phyloP scores from a whole-genome alignment of 495 filamentous ascomycete genomes.

The Bacidia rubella region DNA sequence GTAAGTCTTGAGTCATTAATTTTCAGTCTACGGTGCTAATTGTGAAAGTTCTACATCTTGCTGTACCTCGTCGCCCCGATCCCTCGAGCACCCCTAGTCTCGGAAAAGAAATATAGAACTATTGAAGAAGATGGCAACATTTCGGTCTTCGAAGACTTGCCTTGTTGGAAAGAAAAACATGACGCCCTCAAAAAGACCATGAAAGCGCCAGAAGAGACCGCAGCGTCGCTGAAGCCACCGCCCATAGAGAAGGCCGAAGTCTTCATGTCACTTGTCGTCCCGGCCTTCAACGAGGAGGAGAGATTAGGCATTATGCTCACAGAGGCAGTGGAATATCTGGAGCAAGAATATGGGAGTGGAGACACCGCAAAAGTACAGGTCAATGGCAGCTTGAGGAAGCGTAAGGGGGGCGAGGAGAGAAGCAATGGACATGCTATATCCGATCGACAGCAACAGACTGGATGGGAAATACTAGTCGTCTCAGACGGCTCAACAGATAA shows the following conservation, averaged over 20 bases:
- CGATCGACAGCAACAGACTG: slow-evolving; percentile 23
- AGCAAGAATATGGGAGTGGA: slow-evolving; percentile 52
- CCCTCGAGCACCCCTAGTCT: slow-evolving; percentile 57
- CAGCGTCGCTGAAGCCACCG: slow-evolving; percentile 23
- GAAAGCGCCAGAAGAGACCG: neutral
- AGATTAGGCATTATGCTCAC: slow-evolving; percentile 72
- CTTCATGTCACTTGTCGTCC: slow-evolving; percentile 78
- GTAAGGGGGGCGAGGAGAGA: slow-evolving; percentile 5
- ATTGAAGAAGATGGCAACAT: slow-evolving; percentile 50
- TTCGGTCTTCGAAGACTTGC: slow-evolving; percentile 46
- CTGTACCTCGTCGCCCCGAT: slow-evolving; percentile 66
- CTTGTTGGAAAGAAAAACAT: slow-evolving; percentile 65
- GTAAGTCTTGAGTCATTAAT: neutral
- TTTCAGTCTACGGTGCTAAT: neutral
- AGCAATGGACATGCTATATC: slow-evolving; percentile 13
- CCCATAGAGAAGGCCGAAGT: slow-evolving; percentile 39
- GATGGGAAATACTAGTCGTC: slow-evolving; percentile 92
- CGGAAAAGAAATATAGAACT: slow-evolving; percentile 78
- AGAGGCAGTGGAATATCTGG: slow-evolving; percentile 78
- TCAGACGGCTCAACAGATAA: slow-evolving; percentile 84
- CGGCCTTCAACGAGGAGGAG: slow-evolving; percentile 87
- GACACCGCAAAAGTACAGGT: slow-evolving; percentile 4
- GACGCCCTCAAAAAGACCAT: neutral
- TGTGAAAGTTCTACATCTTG: slow-evolving; percentile 51
- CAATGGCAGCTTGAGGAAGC: slow-evolving; percentile 10